These are phyloP conservation scores for Climacium dendroides DNA, from an alignment of 225 moss, liverwort and hornwort genomes.

Conservation along the genomic window DNA sequence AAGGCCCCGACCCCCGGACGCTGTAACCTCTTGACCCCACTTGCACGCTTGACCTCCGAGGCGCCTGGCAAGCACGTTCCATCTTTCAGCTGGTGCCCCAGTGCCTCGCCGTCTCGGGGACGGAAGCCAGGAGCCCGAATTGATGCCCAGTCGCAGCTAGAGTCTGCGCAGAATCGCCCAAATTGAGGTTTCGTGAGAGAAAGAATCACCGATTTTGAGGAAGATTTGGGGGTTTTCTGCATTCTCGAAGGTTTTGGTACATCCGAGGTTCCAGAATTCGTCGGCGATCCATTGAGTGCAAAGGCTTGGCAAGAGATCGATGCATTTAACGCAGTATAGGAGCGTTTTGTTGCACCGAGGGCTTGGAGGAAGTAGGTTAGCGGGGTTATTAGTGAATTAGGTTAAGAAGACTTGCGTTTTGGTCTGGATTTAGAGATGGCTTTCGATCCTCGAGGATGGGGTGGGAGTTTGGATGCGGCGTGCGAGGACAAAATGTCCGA, in stretches of 20 bases:
- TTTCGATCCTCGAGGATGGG: conserved; percentile 4
- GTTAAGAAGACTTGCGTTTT: background rate
- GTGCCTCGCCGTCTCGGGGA: background rate
- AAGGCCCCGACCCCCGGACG: background rate
- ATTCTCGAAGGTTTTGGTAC: background rate
- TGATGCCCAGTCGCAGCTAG: background rate
- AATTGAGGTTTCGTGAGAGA: background rate
- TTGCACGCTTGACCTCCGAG: background rate
- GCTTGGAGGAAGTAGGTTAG: background rate
- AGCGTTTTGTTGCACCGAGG: background rate
- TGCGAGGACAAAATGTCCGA: conserved; percentile 35
- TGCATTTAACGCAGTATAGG: background rate
- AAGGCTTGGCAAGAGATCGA: background rate
- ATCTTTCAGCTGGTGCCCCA: background rate
- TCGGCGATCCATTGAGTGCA: background rate
- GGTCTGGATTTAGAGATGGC: conserved; percentile 1
- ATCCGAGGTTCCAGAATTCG: background rate
- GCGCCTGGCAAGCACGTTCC: conserved; percentile 1
- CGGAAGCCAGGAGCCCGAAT: background rate
- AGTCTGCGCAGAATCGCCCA: background rate
- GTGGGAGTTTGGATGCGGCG: background rate
- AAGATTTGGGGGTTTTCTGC: background rate
- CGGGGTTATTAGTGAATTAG: background rate
- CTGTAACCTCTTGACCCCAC: background rate
- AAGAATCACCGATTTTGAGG: background rate